phyloP scores from a whole-genome alignment of 495 filamentous ascomycete genomes.

The Parathielavia appendiculata region DNA sequence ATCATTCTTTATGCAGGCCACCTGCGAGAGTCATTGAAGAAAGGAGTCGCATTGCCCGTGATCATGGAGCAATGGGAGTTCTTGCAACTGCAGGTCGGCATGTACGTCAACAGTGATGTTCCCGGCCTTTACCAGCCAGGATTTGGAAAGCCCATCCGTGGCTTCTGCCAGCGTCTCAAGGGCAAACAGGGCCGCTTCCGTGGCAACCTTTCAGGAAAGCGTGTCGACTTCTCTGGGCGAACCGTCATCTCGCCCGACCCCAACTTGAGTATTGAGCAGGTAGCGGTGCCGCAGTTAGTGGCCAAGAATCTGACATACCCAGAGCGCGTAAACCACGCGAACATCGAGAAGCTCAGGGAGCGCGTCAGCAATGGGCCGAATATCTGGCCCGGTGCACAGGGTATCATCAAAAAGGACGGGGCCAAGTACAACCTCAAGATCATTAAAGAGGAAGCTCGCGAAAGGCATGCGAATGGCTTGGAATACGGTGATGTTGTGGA shows the following conservation, averaged over 20 bases:
- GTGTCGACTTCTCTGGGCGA: slow-evolving; percentile 95
- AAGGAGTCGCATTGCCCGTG: slow-evolving; percentile 74
- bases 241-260: slow-evolving; percentile 98
- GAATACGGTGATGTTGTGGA: slow-evolving; percentile 85
- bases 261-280: slow-evolving; percentile 87
- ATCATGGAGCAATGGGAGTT: slow-evolving; percentile 99
- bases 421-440: slow-evolving; percentile 68
- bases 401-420: slow-evolving; percentile 65
- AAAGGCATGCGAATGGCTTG: slow-evolving; percentile 62
- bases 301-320: slow-evolving; percentile 95
- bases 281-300: slow-evolving; percentile 82
- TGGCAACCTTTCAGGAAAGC: slow-evolving; percentile 94
- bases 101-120: slow-evolving; percentile 97
- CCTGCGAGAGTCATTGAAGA: slow-evolving; percentile 70
- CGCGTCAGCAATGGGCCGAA: slow-evolving; percentile 66
- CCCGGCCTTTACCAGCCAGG: slow-evolving; percentile 75
- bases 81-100: slow-evolving; percentile 85
- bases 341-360: slow-evolving; percentile 71
- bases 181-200: slow-evolving; percentile 97
- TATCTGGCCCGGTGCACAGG: slow-evolving; percentile 83
- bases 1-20: slow-evolving; percentile 85
- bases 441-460: slow-evolving; percentile 48
- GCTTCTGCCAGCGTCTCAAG: slow-evolving; percentile 91
- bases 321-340: slow-evolving; percentile 74
- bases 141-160: slow-evolving; percentile 75